Evolutionary conservation across 1,139 yeast species (phyloP), one percentile per base, ranked within the genome.

Genomic region (Nakaseomyces uthaithaninus): DNA sequence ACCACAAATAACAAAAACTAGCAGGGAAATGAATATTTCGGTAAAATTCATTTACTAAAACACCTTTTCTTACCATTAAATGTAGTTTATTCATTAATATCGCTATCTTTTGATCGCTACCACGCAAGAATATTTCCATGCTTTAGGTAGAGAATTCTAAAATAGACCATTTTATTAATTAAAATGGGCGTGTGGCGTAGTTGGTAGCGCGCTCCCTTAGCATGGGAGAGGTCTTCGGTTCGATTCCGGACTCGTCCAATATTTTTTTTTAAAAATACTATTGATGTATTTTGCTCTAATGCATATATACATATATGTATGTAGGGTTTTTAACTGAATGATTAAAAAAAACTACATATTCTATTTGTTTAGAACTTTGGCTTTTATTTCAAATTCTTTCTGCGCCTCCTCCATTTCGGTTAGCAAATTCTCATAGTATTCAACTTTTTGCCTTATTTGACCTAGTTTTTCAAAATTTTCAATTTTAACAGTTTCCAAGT

Each of bases 121-220:
- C n/a, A n/a, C n/a, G n/a, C n/a, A n/a, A n/a, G n/a, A n/a, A n/a
- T n/a, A n/a, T n/a, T n/a, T n/a, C n/a, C n/a, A n/a, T n/a, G n/a
- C n/a, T n/a, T n/a, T n/a, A n/a, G n/a, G n/a, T n/a, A 22, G 24
- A 22, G 10, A 22, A 22, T 22, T 7, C 7, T 22, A 10, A 7
- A 22, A 10, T 22, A 22, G n/a, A 22, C 24, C 31, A 27, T n/a
- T 4, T 33, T 2, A 25, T 14, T 27, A 27, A 27, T 27, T 12
- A 27, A n/a, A 14, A 27, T 40, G 86, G 86, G 86, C 84, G 84
- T 78, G 84, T 79, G 85, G 86, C 86, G 85, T 74, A 79, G 86
- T 78, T 77, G 86, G 86, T 78, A 79, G 85, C 85, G 86, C 85
- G 85, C 75, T 75, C 81, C 77, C 85, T 77, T 79, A 75, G 86